phyloP scores from a whole-genome alignment of 2,329 filamentous ascomycete genomes.

The Colletotrichum tamarilloi region DNA sequence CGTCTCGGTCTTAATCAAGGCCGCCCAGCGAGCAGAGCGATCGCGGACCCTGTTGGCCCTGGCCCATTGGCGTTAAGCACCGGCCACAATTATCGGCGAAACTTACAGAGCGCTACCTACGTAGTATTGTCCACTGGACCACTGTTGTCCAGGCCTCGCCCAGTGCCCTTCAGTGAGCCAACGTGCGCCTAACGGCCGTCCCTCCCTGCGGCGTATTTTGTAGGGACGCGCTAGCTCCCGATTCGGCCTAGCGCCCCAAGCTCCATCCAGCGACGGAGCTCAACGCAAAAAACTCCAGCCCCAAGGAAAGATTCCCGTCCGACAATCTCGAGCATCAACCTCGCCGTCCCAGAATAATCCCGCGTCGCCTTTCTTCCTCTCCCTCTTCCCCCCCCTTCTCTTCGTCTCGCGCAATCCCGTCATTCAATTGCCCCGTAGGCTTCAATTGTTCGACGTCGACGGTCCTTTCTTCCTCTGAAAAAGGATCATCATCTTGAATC shows the following conservation, averaged over 20 bases:
- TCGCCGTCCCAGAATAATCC: conserved; percentile 45
- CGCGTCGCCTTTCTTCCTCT: conserved; percentile 36
- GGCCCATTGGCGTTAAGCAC: conserved; percentile 11
- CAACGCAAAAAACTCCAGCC: conserved; percentile 56
- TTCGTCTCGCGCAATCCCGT: conserved; percentile 35
- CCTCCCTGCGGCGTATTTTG: conserved; percentile 35
- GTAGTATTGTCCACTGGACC: neutral
- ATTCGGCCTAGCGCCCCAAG: conserved; percentile 46
- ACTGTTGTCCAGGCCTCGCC: neutral
- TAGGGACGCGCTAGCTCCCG: conserved; percentile 38
- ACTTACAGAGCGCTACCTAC: neutral
- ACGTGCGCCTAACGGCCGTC: conserved; percentile 27
- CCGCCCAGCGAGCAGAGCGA: conserved; percentile 6
- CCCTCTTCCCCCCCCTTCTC: conserved; percentile 31
- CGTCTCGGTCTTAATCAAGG: conserved; percentile 10
- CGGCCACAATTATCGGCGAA: conserved; percentile 26
- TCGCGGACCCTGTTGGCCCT: conserved; percentile 3
- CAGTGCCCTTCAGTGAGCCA: neutral
- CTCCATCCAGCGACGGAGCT: conserved; percentile 51
- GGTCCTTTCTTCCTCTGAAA: neutral
- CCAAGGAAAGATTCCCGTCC: conserved; percentile 49
- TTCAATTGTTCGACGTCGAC: conserved; percentile 34
- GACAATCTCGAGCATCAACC: conserved; percentile 41
- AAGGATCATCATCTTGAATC: neutral
- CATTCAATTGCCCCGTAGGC: conserved; percentile 28